Percentiles rank a stretch among this genome's conserved stretches.
These are phyloP conservation scores for Apiosordaria backusii DNA, from an alignment of 495 filamentous ascomycete species.

Conservation along the genomic window DNA sequence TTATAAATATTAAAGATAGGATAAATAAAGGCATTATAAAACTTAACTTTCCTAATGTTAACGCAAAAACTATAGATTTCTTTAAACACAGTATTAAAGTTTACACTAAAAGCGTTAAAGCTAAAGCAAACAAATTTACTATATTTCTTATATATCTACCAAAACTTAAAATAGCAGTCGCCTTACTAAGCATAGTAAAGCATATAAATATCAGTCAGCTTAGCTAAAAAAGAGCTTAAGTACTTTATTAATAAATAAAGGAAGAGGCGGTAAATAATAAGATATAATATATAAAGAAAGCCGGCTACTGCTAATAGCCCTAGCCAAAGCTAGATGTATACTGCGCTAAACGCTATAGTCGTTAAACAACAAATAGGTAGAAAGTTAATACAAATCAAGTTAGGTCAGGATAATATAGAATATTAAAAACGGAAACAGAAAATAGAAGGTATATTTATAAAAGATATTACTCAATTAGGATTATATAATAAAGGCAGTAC, in stretches of 20 bases:
- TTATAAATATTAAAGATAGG: slow-evolving; percentile 59
- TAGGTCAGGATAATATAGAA: background rate
- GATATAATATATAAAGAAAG: slow-evolving; percentile 30
- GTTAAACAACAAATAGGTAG: no score
- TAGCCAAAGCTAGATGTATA: slow-evolving; percentile 33
- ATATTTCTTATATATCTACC: slow-evolving; percentile 55
- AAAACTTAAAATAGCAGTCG: slow-evolving; percentile 58
- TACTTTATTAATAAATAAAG: slow-evolving; percentile 66
- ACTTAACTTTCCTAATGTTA: slow-evolving; percentile 61
- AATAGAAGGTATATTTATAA: background rate
- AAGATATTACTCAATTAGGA: background rate
- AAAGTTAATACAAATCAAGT: background rate
- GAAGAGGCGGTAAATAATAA: slow-evolving; percentile 51
- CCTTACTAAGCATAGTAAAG: slow-evolving; percentile 56
- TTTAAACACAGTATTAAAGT: slow-evolving; percentile 53
- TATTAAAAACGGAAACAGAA: background rate
- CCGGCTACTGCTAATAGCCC: slow-evolving; percentile 18
- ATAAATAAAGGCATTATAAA: slow-evolving; percentile 62
- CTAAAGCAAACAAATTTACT: slow-evolving; percentile 57
- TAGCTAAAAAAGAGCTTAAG: slow-evolving; percentile 58
- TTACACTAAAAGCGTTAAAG: slow-evolving; percentile 59
- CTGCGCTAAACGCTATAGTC: slow-evolving; percentile 26
- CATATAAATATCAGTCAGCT: slow-evolving; percentile 53
- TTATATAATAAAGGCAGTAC: slow-evolving; percentile 7
- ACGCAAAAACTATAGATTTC: slow-evolving; percentile 58